Base-by-base conservation (phyloP, 2,329 filamentous ascomycete species). In the Parastagonospora avenae region DNA sequence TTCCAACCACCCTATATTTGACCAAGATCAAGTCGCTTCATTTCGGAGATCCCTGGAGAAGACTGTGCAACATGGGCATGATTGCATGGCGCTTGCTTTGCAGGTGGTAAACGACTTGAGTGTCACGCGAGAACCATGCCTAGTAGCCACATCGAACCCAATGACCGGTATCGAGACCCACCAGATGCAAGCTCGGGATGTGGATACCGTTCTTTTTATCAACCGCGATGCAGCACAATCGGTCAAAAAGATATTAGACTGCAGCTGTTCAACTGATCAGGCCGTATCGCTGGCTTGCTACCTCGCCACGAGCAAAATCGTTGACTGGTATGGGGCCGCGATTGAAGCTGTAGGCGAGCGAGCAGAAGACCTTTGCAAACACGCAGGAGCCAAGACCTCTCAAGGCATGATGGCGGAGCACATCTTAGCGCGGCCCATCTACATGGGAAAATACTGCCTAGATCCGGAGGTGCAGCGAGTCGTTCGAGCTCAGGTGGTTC, bases 191-290 rank as follows among this genome's bases (percentile, higher is more conserved):
- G 14, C 33, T 14, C 41, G 41, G 4, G 41, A 43, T 10, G 41
- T 43, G 6, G 41, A 43, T n/a, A 43, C 41, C 8, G 41, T 43
- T n/a, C 41, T 43, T 11, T 43, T 43, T n/a, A 24, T 43, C 41
- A 43, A 43, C 14, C 41, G 41, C 19, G 41, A 43, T 16, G 41
- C 41, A 28, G 41, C 41, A 33, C 29, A 43, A 16, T 43, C 41
- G 8, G 16, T 43, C 41, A 43, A 43, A 24, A 43, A 43, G 24
- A 43, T 43, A 8, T 16, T 43, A 27, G 41, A 43, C 29, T 43
- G 41, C 41, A 16, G 28, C 6, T 43, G 41, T 16, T 43, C 41
- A 5, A 19, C 10, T 24, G 41, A 43, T 27, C 41, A 12, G 14
- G 33, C 41, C n/a, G 41, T 43, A 15, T 43, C 41, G 8, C 24